These are phyloP conservation scores for Claviceps purpurea DNA, from an alignment of 2,329 filamentous ascomycete species.

Conservation along the genomic window DNA sequence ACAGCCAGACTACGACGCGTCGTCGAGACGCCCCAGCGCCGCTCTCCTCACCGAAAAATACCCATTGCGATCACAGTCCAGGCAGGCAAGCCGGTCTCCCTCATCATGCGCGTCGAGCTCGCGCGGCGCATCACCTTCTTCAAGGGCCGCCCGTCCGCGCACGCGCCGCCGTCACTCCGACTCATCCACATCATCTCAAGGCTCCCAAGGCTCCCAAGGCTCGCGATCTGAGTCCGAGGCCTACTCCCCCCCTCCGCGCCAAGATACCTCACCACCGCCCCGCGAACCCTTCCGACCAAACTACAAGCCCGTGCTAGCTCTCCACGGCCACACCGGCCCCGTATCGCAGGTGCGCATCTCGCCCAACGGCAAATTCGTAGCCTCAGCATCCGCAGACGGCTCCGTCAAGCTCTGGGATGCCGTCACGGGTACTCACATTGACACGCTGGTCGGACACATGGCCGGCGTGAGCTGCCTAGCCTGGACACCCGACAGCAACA, in stretches of 20 bases:
- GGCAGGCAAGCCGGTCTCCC: slow-evolving; percentile 17
- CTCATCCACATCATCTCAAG: slow-evolving; percentile 18
- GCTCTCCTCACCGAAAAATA: slow-evolving; percentile 14
- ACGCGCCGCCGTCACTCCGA: slow-evolving; percentile 16
- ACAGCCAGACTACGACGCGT: background rate
- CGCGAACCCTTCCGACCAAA: slow-evolving; percentile 44
- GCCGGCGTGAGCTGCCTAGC: slow-evolving; percentile 84
- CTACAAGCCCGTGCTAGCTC: slow-evolving; percentile 56
- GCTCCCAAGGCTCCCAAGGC: slow-evolving; percentile 4
- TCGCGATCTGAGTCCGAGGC: slow-evolving; percentile 2
- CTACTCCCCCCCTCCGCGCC: slow-evolving; percentile 8
- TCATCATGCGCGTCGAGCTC: slow-evolving; percentile 24
- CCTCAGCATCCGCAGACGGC: slow-evolving; percentile 77
- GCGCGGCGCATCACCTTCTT: slow-evolving; percentile 20
- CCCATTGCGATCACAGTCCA: slow-evolving; percentile 16
- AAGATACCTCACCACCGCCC: slow-evolving; percentile 20
- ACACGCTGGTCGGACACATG: slow-evolving; percentile 85
- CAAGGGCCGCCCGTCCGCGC: slow-evolving; percentile 13
- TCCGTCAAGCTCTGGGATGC: slow-evolving; percentile 89
- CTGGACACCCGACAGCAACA: slow-evolving; percentile 85
- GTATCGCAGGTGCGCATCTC: slow-evolving; percentile 84
- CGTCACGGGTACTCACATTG: slow-evolving; percentile 60
- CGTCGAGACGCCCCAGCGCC: slow-evolving; percentile 9
- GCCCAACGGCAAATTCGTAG: slow-evolving; percentile 79
- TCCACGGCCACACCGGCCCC: slow-evolving; percentile 65